Conservation (phyloP, 2,329 filamentous ascomycete genomes). For the Sporothrix humicola region DNA sequence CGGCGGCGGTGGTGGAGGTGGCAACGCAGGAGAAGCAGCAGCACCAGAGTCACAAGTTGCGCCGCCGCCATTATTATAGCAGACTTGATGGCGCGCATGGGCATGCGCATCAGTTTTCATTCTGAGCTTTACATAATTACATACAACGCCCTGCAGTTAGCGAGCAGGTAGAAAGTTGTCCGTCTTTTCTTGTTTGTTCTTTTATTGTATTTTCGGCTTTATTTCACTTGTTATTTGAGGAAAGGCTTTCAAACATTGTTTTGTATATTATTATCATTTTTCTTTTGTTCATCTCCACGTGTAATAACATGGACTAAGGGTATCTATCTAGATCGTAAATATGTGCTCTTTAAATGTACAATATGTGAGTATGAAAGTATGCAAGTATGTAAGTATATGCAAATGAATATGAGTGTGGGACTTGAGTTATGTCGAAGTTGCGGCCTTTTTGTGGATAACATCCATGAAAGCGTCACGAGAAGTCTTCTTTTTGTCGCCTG, state of each 20-base stretch:
- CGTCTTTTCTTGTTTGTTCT: neutral
- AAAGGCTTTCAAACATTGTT: neutral
- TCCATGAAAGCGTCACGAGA: slow-evolving; percentile 29
- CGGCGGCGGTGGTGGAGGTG: slow-evolving; percentile 36
- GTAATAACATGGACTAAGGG: neutral
- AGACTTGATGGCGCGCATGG: neutral
- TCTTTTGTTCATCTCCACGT: neutral
- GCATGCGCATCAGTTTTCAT: neutral
- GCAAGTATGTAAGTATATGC: neutral
- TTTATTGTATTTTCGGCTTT: neutral
- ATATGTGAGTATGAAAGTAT: neutral
- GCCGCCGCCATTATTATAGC: slow-evolving; percentile 26
- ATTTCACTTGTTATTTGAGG: neutral
- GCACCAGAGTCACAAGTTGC: neutral
- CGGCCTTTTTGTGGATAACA: neutral
- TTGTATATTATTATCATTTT: slow-evolving; percentile 23
- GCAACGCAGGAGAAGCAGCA: neutral
- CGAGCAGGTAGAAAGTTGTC: slow-evolving; percentile 19
- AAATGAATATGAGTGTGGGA: neutral
- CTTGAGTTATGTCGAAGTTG: neutral
- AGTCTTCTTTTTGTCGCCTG: slow-evolving; percentile 26
- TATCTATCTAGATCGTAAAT: slow-evolving; percentile 25
- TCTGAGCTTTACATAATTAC: slow-evolving; percentile 9
- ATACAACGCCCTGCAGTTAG: slow-evolving; percentile 28
- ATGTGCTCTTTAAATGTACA: slow-evolving; percentile 22